Evolutionary conservation across 2,329 filamentous ascomycete genomes (phyloP).

Genomic region (Beauveria sp.): DNA sequence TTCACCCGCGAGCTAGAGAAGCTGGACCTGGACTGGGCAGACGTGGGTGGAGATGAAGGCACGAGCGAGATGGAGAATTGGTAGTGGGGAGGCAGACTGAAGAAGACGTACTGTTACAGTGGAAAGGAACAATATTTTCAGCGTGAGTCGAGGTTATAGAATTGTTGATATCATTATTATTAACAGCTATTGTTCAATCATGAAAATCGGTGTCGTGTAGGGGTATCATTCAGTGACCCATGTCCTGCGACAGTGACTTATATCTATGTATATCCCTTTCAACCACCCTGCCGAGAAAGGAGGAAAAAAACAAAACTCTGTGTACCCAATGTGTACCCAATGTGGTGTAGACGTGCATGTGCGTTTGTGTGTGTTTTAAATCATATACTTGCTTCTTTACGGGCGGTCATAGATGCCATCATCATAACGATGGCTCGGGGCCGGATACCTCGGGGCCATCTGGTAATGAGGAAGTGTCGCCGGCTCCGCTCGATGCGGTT

Average conservation of each 20-base stretch:
- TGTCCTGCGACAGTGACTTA: background rate
- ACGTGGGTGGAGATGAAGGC: conserved; percentile 28
- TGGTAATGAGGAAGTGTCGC: background rate
- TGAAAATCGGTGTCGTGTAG: background rate
- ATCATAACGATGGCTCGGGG: conserved; percentile 25
- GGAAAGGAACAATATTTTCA: too few species aligned
- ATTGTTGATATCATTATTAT: background rate
- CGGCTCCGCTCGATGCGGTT: background rate
- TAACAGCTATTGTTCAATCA: background rate
- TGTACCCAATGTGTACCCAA: background rate
- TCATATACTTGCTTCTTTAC: conserved; percentile 9
- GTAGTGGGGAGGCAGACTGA: background rate
- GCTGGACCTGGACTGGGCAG: conserved; percentile 48
- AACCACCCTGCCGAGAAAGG: background rate
- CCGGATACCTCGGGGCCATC: conserved; percentile 11
- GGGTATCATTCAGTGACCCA: conserved; percentile 2
- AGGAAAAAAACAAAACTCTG: background rate
- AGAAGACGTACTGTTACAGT: too few species aligned
- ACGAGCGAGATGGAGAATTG: conserved; percentile 27
- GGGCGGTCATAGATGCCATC: conserved; percentile 29
- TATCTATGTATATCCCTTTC: background rate
- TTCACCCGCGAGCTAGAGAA: conserved; percentile 71
- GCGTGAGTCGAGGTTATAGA: background rate
- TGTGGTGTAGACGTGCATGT: background rate
- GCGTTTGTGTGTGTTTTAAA: background rate